phyloP scores from a whole-genome alignment of 768 basidiomycete species.

The Podaxis sp. region DNA sequence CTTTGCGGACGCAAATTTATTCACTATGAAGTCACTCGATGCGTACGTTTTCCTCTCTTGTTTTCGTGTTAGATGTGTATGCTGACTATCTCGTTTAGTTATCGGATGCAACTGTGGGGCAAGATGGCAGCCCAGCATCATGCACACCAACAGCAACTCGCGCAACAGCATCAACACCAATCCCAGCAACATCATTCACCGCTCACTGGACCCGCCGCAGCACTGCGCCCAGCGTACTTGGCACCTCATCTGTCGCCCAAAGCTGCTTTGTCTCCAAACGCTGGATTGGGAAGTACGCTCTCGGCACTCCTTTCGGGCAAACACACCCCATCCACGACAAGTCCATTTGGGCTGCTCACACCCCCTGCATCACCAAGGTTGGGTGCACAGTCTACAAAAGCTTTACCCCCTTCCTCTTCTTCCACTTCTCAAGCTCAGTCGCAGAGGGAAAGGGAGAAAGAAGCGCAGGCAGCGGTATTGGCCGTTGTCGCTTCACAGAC shows the following conservation, averaged over 20 bases:
- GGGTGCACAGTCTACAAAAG: background rate
- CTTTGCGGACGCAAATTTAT: conserved; percentile 78
- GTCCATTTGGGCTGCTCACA: background rate
- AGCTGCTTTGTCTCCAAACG: background rate
- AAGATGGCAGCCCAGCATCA: conserved; percentile 81
- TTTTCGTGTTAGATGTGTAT: conserved; percentile 11
- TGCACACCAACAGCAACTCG: conserved; percentile 34
- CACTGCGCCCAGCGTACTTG: conserved; percentile 16
- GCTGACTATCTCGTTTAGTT: conserved; percentile 33
- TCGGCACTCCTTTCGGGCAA: conserved; percentile 14
- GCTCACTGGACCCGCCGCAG: conserved; percentile 16
- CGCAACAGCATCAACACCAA: conserved; percentile 32
- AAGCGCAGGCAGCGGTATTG: conserved; percentile 49
- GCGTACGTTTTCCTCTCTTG: conserved; percentile 45
- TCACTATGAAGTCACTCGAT: conserved; percentile 87
- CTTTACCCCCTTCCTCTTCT: background rate
- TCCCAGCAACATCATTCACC: conserved; percentile 25
- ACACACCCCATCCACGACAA: background rate
- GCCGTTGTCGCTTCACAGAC: conserved; percentile 83
- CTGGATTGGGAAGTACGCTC: conserved; percentile 4
- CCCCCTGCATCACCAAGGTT: conserved; percentile 7
- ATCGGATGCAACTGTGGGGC: conserved; percentile 91
- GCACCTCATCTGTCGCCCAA: conserved; percentile 8
- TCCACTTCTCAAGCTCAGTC: conserved; percentile 19
- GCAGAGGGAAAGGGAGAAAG: conserved; percentile 30